Conservation (phyloP, 345 rosid genomes). For the Arabidopsis arenosa region DNA sequence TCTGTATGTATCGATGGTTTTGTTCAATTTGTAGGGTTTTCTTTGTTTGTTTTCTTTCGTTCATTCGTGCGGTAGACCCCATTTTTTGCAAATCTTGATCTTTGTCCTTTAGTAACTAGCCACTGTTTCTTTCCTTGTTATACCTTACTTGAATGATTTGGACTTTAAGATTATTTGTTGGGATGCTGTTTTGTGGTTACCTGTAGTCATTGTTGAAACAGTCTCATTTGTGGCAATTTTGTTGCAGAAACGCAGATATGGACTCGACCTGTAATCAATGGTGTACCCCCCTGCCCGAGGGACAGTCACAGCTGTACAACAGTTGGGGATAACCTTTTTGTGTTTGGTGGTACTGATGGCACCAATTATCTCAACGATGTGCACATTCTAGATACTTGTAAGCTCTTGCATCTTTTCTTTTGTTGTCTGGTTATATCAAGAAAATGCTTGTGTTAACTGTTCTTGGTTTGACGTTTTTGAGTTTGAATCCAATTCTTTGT, state of each 20-base stretch:
- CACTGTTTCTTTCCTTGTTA: constrained; percentile 11
- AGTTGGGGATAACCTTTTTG: constrained; percentile 72
- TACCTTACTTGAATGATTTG: neutral
- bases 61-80: constrained; percentile 39
- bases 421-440: neutral
- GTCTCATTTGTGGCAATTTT: constrained; percentile 25
- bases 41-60: neutral
- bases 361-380: constrained; percentile 76
- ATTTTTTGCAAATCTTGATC: constrained; percentile 15
- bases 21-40: neutral
- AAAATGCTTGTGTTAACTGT: constrained; percentile 17
- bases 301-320: constrained; percentile 92
- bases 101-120: constrained; percentile 10
- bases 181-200: constrained; percentile 19
- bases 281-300: constrained; percentile 77
- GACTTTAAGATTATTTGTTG: constrained; percentile 9
- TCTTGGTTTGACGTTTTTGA: constrained; percentile 6
- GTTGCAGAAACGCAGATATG: constrained; percentile 73
- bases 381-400: constrained; percentile 83
- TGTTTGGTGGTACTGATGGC: constrained; percentile 98
- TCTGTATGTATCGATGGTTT: constrained; percentile 3
- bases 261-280: constrained; percentile 74
- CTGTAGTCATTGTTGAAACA: neutral
- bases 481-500: neutral
- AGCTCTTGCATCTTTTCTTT: constrained; percentile 41